phyloP scores from a whole-genome alignment of 495 filamentous ascomycete species.

The Neurospora discreta region DNA sequence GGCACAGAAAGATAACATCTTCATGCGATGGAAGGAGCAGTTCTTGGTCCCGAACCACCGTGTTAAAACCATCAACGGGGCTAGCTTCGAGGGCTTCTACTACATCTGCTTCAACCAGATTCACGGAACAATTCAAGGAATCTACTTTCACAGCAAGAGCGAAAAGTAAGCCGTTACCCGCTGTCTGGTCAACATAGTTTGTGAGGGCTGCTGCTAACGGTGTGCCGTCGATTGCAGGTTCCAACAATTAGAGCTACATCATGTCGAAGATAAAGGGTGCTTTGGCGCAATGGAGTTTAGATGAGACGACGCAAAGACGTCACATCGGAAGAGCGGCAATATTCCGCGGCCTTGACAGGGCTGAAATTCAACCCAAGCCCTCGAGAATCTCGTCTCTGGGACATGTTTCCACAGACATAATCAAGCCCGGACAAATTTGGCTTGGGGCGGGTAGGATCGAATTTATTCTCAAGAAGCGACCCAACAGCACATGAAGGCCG shows the following conservation, averaged over 20 bases:
- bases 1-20: slow-evolving; percentile 78
- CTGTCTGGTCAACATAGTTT: neutral
- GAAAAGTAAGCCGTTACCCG: slow-evolving; percentile 60
- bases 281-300: slow-evolving; percentile 88
- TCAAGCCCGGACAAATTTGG: neutral
- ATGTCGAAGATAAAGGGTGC: slow-evolving; percentile 76
- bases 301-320: slow-evolving; percentile 32
- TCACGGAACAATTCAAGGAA: slow-evolving; percentile 72
- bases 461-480: neutral
- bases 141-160: slow-evolving; percentile 96
- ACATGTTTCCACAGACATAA: neutral
- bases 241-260: slow-evolving; percentile 84
- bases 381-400: neutral
- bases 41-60: slow-evolving; percentile 95
- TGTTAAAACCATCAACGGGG: slow-evolving; percentile 78
- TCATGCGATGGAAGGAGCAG: slow-evolving; percentile 99
- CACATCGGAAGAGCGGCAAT: neutral
- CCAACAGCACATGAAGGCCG: neutral
- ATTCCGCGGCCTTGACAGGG: neutral
- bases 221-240: slow-evolving; percentile 40
- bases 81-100: slow-evolving; percentile 97
- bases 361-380: neutral
- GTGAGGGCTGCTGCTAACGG: slow-evolving; percentile 2
- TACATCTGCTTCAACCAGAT: slow-evolving; percentile 98
- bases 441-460: neutral